Evolutionary conservation across 2,329 filamentous ascomycete species (phyloP), one percentile per base, ranked within the genome.

Genomic region (Colletotrichum orchidophilum): DNA sequence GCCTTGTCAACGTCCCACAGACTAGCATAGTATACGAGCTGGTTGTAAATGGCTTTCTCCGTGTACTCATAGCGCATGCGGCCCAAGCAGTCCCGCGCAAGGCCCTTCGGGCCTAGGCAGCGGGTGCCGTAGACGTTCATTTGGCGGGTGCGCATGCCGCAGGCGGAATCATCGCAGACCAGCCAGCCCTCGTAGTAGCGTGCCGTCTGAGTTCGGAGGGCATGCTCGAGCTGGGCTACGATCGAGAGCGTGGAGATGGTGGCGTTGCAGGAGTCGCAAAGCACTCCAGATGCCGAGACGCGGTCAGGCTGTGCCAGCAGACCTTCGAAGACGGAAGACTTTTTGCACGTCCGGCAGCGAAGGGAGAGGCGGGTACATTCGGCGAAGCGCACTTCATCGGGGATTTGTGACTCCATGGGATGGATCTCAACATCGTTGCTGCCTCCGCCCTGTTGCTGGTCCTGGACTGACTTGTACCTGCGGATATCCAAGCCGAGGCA

Each of bases 101-200:
- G 91, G 1, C 95, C 95, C 75, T 92, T 92, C 18, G 96, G 94
- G 0, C 96, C 96, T 6, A 98, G 86, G 80, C 96, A 99, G 60
- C 95, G 91, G 72, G 93, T 91, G 55, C 96, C 96, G 80, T 97
- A 97, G 49, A 99, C 96, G 76, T 91, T 94, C 86, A 98, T 95
- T 80, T 97, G 94, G 59, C 96, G 90, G 2, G 96, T 98, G 67
- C 94, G 92, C 78, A 91, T 93, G 31, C 92, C 93, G 81, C 96
- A 99, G 39, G 93, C 91, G 2, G 93, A 85, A 80, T 99, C 96
- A 80, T 97, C 93, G 81, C 96, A 99, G 49, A 94, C 87, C 6
- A 99, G 89, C 92, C 94, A 97, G 71, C 91, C 95, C 78, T 97
- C 93, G 81, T 99, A 98, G 86, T 99, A 99, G 58, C 90, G 89